Base-by-base conservation (phyloP, 176 grass and related monocot species). In the Themeda triandra region DNA sequence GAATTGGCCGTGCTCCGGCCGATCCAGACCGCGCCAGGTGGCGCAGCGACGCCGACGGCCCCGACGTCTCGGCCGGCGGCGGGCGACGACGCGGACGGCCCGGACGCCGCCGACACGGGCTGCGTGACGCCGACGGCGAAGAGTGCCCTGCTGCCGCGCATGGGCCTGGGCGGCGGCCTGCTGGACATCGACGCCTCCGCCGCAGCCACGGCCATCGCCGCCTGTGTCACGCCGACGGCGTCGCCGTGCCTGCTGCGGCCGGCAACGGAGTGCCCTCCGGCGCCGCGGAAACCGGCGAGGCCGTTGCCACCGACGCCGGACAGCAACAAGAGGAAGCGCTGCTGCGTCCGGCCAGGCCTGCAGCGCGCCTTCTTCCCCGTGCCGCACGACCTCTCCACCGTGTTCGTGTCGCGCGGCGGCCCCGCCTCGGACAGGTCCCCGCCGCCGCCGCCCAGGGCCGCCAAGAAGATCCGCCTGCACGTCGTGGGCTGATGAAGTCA, bases 381-480 rank as follows among this genome's bases (percentile, higher is more conserved):
- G 48, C 87, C 95, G 23, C 66, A 39, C 49, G 89, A 98, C 58
- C 91, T 98, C 14, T 48, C 75, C 28, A 46, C 85, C 2, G 74
- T 95, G n/a, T 98, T 98, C 72, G 48, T 92, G 46, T 48, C 89
- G 6, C 76, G 84, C 31, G 73, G 30, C 23, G 33, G 1, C 29
- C 83, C 36, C 7, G 4, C 40, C 25, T 35, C 48, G 15, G 70
- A 41, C 13, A 18, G 28, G 28, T 60, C 66, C 12, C 14, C 46
- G 45, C 13, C 54, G 18, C 23, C 63, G 30, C 27, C 24, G n/a
- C 59, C 25, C 28, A 15, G 63, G 27, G 63, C 25, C 27, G 71
- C 83, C 77, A 95, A 93, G 83, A 93, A 80, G 84, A 88, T 90
- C 78, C 93, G 92, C 27, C 78, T 90, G 28, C 28, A 86, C 78